These are phyloP conservation scores for Cynanchum wilfordii DNA, from an alignment of 257 asterid species.

Conservation along the genomic window DNA sequence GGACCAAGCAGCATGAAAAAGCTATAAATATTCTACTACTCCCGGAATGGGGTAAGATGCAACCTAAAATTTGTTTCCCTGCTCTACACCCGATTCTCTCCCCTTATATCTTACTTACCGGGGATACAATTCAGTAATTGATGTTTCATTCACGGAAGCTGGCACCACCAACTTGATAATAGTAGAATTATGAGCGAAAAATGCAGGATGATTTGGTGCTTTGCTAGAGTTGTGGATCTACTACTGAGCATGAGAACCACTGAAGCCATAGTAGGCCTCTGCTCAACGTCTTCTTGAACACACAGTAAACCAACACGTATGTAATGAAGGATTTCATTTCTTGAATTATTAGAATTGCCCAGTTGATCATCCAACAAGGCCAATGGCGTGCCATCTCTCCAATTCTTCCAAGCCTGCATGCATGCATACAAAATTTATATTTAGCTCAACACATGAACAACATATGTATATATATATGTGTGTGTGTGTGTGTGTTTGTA, in stretches of 20 bases:
- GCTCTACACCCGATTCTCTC: too few species aligned
- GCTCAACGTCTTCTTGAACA: conserved; percentile 20
- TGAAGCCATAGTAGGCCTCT: conserved; percentile 33
- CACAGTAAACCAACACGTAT: conserved; percentile 29
- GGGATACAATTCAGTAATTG: background rate
- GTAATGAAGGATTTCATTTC: conserved; percentile 19
- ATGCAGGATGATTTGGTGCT: too few species aligned
- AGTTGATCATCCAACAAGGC: conserved; percentile 17
- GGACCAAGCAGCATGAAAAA: too few species aligned
- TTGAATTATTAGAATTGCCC: conserved; percentile 3
- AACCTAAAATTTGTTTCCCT: too few species aligned
- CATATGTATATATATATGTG: too few species aligned
- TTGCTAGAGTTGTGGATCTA: conserved; percentile 18
- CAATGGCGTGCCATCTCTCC: conserved; percentile 17
- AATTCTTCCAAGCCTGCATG: conserved; percentile 27
- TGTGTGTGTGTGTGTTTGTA: too few species aligned
- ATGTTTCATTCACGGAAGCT: background rate
- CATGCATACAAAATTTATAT: too few species aligned
- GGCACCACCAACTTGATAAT: background rate
- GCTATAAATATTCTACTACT: too few species aligned
- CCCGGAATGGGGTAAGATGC: too few species aligned
- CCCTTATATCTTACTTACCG: too few species aligned
- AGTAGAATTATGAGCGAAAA: background rate
- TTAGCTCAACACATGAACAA: too few species aligned
- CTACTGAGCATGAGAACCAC: conserved; percentile 29